Conservation (phyloP, 179 eudicot species). For the Gypsophila paniculata region DNA sequence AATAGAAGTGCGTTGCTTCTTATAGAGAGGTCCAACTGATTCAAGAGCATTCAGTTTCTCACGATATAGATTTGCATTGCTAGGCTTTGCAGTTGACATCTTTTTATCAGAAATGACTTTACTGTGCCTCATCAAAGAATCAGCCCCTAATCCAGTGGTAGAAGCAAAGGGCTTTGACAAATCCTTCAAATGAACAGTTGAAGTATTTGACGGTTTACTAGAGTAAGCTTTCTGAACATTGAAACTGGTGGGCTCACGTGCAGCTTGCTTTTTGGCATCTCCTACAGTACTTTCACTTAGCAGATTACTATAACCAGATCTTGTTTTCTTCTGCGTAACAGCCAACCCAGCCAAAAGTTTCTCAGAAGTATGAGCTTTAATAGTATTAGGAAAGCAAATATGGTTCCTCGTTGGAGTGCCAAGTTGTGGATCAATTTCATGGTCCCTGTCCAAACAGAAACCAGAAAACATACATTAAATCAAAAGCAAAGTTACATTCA, state of each 20-base stretch:
- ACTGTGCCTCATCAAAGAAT: slow-evolving; percentile 8
- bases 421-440: slow-evolving; percentile 31
- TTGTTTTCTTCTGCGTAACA: slow-evolving; percentile 20
- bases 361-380: slow-evolving; percentile 9
- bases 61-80: slow-evolving; percentile 8
- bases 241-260: slow-evolving; percentile 14
- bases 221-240: slow-evolving; percentile 16
- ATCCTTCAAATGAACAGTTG: slow-evolving; percentile 11
- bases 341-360: not conserved
- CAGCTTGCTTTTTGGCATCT: slow-evolving; percentile 17
- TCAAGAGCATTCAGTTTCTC: slow-evolving; percentile 17
- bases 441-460: slow-evolving; percentile 32
- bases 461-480: slow-evolving; percentile 16
- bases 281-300: slow-evolving; percentile 16
- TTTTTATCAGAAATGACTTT: slow-evolving; percentile 10
- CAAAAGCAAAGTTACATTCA: not conserved
- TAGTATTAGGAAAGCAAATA: slow-evolving; percentile 24
- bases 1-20: slow-evolving; percentile 17
- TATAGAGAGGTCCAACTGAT: slow-evolving; percentile 14
- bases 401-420: slow-evolving; percentile 42
- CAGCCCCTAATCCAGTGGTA: not conserved
- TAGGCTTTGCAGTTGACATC: slow-evolving; percentile 15
- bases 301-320: slow-evolving; percentile 5
- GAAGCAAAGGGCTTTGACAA: slow-evolving; percentile 14
- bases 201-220: slow-evolving; percentile 11